Base-by-base conservation (phyloP, 1,284 basidiomycete genomes). In the Ustilago xerochloae region DNA sequence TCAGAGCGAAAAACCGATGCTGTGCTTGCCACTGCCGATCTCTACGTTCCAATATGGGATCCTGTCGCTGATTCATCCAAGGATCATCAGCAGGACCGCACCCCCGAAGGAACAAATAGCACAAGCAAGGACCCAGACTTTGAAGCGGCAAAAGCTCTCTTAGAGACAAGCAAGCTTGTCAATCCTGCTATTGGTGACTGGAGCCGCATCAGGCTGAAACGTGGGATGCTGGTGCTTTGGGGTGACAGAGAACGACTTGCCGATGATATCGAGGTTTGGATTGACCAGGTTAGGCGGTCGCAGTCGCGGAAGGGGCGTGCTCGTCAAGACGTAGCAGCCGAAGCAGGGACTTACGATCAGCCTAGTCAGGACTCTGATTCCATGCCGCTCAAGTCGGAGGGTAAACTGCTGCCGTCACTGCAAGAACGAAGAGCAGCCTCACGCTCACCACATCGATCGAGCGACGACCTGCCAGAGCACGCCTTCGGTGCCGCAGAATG, bases 181-280 rank as follows among this genome's bases (percentile, higher is more conserved):
- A 78, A 69, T 26, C 82, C 82, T 1, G 71, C 73, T 18, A 67
- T 77, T 12, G 82, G 79, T 33, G 78, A 81, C 43, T 84, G 82
- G 82, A 63, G 60, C 15, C 56, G 53, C 12, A 76, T 84, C 46
- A 51, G 51, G 5, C 55, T 82, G 18, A 59, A 70, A 29, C 50
- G 61, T 18, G 80, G 80, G 26, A 66, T 80, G 55, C 65, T 78
- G 26, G 81, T 81, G 45, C 58, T 67, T 7, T 84, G 80, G 79
- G 82, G 82, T 26, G 75, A 75, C 29, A 65, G 78, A 32, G 82
- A 84, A 49, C 59, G 77, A 6, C 71, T 84, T 4, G 78, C 81
- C 2, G 66, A 63, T 5, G 82, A 84, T 53, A 83, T 84, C 39
- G 70, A 80, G 30, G 50, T 50, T 10, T 84, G 81, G 81, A 60